Evolutionary conservation across 345 rosid genomes (phyloP), one percentile per base, ranked within the genome.

Genomic region (Ricinus communis): DNA sequence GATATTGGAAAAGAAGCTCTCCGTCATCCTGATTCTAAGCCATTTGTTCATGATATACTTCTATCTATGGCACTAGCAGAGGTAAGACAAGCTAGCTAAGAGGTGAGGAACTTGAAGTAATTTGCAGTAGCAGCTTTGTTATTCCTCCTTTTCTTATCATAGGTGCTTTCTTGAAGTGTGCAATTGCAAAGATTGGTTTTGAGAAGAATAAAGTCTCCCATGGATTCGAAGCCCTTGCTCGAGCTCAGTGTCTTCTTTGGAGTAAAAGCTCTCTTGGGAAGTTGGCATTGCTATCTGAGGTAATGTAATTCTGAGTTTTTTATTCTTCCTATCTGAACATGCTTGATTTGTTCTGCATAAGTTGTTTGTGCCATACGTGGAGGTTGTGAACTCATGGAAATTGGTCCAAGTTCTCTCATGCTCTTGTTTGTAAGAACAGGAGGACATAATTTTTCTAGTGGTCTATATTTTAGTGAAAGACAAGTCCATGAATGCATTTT

Each of bases 181-280:
- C 93, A 53, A 86, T 89, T 73, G 97, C 99, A 47, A 92, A 90
- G 84, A 79, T 64, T 82, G 84, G 86, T 74, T 88, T 95, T 61
- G 94, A 92, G 85, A 90, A 84, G 87, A 90, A 84, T 83, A 92
- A 86, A 79, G 88, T 92, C 63, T 87, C 94, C 58, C 88, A 75
- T 80, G 99, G 99, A 75, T 92, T 95, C 82, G 99, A 92, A 84
- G 97, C 99, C 78, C 97, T 95, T 82, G 97, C 97, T 63, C 96
- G 89, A 56, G 97, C 99, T 56, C 99, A 95, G 28, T 79, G 81
- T 80, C 86, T 92, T 79, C 90, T 95, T 19, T 92, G 87, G 79
- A 90, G 99, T 84, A 87, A 85, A 82, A 82, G 69, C 54, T 90
- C 97, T 69, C 96, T 92, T 51, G 87, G 82, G 58, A 89, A 88